Percentiles rank a stretch among this genome's conserved stretches.
These are phyloP conservation scores for Kalaharituber pfeilii DNA, from an alignment of 2,329 filamentous ascomycete species.

Conservation along the genomic window DNA sequence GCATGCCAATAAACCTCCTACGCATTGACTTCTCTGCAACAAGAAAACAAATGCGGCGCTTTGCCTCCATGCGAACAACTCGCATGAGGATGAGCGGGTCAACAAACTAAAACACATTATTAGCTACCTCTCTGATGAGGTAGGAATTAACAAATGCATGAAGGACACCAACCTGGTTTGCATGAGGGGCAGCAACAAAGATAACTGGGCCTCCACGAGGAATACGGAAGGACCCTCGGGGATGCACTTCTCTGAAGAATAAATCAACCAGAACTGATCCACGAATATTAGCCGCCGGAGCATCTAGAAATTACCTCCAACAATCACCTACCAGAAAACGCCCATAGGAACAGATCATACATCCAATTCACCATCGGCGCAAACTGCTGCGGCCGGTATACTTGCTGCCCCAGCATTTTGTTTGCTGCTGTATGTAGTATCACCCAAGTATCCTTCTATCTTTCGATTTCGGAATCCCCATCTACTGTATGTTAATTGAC, in stretches of 20 bases:
- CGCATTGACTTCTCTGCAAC: conserved; percentile 93
- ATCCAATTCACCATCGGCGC: conserved; percentile 34
- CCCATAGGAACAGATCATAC: conserved; percentile 35
- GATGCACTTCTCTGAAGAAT: conserved; percentile 96
- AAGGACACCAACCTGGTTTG: conserved; percentile 69
- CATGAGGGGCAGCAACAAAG: conserved; percentile 91
- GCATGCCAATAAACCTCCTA: conserved; percentile 71
- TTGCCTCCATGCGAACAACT: conserved; percentile 68
- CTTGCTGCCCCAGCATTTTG: neutral
- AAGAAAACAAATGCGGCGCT: conserved; percentile 76
- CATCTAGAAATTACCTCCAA: too few relatives aligned
- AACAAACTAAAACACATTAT: conserved; percentile 79
- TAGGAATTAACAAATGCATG: too few relatives aligned
- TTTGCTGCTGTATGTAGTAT: too few relatives aligned
- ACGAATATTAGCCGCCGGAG: too few relatives aligned
- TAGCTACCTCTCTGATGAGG: too few relatives aligned
- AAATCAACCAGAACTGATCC: conserved; percentile 60
- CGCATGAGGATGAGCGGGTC: conserved; percentile 88
- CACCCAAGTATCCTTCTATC: too few relatives aligned
- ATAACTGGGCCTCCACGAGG: conserved; percentile 76
- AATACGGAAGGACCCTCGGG: conserved; percentile 86
- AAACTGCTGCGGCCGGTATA: conserved; percentile 14
- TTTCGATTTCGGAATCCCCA: too few relatives aligned
- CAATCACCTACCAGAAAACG: conserved; percentile 30
- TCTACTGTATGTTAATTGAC: too few relatives aligned